Conservation (phyloP, 2,329 filamentous ascomycete species). For the Dothistroma pini region DNA sequence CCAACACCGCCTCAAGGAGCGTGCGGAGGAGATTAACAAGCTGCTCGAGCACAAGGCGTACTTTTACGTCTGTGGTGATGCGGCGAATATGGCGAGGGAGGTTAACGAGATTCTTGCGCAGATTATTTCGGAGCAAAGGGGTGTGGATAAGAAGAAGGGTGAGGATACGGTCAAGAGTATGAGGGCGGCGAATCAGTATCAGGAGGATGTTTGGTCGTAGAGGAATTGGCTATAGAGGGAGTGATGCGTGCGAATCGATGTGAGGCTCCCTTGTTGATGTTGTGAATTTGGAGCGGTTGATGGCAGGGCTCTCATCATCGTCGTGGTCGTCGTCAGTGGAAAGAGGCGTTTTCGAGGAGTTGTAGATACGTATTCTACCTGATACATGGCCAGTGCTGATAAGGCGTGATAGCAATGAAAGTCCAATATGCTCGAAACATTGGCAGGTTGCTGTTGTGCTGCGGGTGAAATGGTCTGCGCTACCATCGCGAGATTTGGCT, state of each 20-base stretch:
- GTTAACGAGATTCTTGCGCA: slow-evolving; percentile 71
- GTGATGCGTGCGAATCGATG: neutral
- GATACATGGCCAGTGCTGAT: slow-evolving; percentile 1
- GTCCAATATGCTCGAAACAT: neutral
- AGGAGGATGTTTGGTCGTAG: slow-evolving; percentile 71
- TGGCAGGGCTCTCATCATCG: slow-evolving; percentile 2
- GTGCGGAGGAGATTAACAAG: slow-evolving; percentile 78
- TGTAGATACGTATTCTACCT: slow-evolving; percentile 6
- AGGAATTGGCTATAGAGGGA: neutral
- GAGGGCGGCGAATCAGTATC: slow-evolving; percentile 92
- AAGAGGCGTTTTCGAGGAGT: neutral
- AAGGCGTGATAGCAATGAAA: neutral
- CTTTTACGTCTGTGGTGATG: slow-evolving; percentile 98
- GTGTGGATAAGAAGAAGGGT: slow-evolving; percentile 77
- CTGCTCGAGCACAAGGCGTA: slow-evolving; percentile 83
- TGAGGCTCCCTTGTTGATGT: neutral
- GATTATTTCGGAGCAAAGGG: slow-evolving; percentile 80
- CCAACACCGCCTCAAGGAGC: slow-evolving; percentile 84
- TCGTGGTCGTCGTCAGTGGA: neutral
- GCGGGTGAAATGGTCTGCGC: neutral
- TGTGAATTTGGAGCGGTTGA: neutral
- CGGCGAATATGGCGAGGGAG: slow-evolving; percentile 67
- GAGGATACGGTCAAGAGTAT: slow-evolving; percentile 98
- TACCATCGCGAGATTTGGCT: neutral
- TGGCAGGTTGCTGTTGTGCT: neutral